Percentiles rank a stretch among this genome's conserved stretches.
Evolutionary conservation across 2,329 filamentous ascomycete species (phyloP).

Genomic region (Pyrenochaeta sp.): DNA sequence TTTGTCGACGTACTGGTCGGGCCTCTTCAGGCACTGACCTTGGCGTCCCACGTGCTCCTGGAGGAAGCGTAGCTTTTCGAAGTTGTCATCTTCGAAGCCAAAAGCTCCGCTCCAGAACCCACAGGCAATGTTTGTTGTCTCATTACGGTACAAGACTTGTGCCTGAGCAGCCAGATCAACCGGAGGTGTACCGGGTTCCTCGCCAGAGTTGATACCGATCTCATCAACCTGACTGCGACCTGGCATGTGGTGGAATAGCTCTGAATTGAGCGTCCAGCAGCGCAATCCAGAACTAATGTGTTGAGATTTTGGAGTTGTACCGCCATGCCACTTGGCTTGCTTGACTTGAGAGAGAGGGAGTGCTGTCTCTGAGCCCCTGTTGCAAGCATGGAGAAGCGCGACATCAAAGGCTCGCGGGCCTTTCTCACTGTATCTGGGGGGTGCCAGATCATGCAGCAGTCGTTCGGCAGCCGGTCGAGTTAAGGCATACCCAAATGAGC

Average conservation of each 20-base stretch:
- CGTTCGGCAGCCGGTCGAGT: conserved; percentile 50
- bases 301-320: too few relatives aligned
- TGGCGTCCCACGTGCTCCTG: conserved; percentile 48
- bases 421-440: conserved; percentile 32
- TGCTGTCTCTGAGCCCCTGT: conserved; percentile 39
- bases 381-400: conserved; percentile 51
- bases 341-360: conserved; percentile 36
- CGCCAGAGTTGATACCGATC: conserved; percentile 38
- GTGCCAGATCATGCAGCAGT: conserved; percentile 50
- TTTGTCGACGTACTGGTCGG: conserved; percentile 13
- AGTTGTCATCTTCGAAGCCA: conserved; percentile 41
- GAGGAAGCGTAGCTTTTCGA: conserved; percentile 41
- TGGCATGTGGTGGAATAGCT: conserved; percentile 55
- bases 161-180: conserved; percentile 44
- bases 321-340: conserved; percentile 25
- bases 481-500: conserved; percentile 55
- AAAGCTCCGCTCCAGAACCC: conserved; percentile 51
- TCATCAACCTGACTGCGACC: conserved; percentile 49
- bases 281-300: conserved; percentile 47
- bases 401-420: conserved; percentile 52
- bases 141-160: conserved; percentile 40
- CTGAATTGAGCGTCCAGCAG: conserved; percentile 54
- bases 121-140: conserved; percentile 49
- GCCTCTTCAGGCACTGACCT: conserved; percentile 47
- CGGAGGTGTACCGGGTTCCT: conserved; percentile 40